Evolutionary conservation across 306 rosid genomes (phyloP), one percentile per base, ranked within the genome.

Genomic region (Quercus ilex): DNA sequence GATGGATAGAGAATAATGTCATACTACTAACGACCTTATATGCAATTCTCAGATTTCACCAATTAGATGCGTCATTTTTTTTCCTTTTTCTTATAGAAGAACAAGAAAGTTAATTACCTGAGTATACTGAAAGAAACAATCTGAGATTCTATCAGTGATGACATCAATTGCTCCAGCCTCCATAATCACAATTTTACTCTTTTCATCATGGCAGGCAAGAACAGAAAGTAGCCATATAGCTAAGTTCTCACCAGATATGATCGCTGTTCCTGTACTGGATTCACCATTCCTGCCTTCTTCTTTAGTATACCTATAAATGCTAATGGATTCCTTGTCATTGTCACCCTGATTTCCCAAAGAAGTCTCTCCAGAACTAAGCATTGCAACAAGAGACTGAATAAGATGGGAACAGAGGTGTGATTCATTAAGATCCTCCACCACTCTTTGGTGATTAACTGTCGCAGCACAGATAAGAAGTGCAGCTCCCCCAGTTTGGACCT

Each of bases 151-250:
- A 31, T 92, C 97, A 18, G 88, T 87, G 75, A 95, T 89, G 79
- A 87, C 91, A 77, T 92, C 99, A 84, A 95, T 87, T n/a, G 94
- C 99, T 79, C 93, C 99, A 84, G 97, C 89, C 79, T 94, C 97
- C 99, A 91, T 92, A 76, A 91, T 91, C 84, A 79, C 83, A 80
- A 21, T 73, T 84, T 88, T 95, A 82, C 89, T 87, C 81, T 83
- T 91, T 80, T 81, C 97, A 82, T 90, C 93, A 59, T 89, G 92
- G 83, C 98, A 90, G 26, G 98, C 96, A 83, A 95, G 94, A 81
- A 92, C 83, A 80, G 94, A 86, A 30, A 95, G 88, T 82, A 95
- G 85, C 99, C 99, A 95, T 83, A 90, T 86, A n/a, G 89, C 92
- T 79, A 95, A 85, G 86, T 89, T 92, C 72, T 79, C 90, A 78